Evolutionary conservation across 176 grass and related monocot species (phyloP).

Genomic region (Leersia perrieri): DNA sequence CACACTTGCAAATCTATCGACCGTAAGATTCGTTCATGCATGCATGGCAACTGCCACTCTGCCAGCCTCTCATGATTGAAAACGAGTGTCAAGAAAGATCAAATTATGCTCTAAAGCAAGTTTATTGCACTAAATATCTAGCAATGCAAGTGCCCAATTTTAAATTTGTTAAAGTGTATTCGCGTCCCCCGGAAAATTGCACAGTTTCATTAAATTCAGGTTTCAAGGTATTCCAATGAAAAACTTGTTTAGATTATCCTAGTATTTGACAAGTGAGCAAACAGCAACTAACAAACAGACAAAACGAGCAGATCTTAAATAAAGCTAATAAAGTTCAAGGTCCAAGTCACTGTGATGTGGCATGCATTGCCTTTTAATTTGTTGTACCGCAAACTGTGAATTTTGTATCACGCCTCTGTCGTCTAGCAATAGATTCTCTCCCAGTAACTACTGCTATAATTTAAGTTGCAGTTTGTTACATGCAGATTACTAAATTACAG

Average conservation of each 20-base stretch:
- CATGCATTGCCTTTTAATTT: not conserved
- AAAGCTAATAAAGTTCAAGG: not conserved
- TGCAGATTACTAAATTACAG: not conserved
- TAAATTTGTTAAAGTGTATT: not conserved
- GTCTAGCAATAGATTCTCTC: slow-evolving; percentile 19
- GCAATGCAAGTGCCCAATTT: not conserved
- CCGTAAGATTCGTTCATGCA: not conserved
- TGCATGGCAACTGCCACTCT: not conserved
- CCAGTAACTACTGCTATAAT: not conserved
- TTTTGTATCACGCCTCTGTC: not conserved
- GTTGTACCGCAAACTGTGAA: not conserved
- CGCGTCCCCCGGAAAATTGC: not conserved
- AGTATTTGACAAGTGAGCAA: not conserved
- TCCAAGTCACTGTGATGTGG: slow-evolving; percentile 1
- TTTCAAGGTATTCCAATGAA: not conserved
- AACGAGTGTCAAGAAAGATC: not conserved
- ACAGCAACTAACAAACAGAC: slow-evolving; percentile 16
- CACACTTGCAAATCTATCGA: not conserved
- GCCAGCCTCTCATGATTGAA: not conserved
- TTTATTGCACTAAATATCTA: not conserved
- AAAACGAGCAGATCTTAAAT: not conserved
- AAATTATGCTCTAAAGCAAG: not conserved
- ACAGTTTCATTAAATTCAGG: not conserved
- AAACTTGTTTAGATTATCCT: slow-evolving; percentile 10
- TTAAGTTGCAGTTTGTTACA: not conserved